Conservation (phyloP, 2,329 filamentous ascomycete genomes). For the Aureobasidium sp. region DNA sequence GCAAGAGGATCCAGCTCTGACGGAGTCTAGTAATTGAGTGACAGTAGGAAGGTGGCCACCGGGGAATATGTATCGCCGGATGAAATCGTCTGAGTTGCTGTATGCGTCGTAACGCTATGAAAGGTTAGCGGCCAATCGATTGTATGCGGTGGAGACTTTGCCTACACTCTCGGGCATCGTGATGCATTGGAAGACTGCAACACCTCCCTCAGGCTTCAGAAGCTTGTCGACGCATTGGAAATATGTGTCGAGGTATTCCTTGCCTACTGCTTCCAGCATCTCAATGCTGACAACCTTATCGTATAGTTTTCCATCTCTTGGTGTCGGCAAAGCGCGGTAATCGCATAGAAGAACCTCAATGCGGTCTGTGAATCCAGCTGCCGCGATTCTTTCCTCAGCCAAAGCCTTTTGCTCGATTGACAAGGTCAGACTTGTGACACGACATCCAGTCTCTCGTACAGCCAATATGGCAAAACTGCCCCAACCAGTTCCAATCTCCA, state of each 20-base stretch:
- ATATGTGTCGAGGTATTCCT: constrained; percentile 60
- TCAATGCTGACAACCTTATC: constrained; percentile 71
- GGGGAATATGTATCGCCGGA: constrained; percentile 70
- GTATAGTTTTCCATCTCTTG: constrained; percentile 44
- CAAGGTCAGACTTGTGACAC: constrained; percentile 61
- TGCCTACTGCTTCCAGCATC: constrained; percentile 69
- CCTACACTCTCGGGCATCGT: constrained; percentile 60
- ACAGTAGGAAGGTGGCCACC: constrained; percentile 66
- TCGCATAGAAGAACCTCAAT: constrained; percentile 63
- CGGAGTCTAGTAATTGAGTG: constrained; percentile 57
- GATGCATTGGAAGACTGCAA: constrained; percentile 69
- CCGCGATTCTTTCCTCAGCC: constrained; percentile 57
- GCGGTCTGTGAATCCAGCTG: constrained; percentile 52
- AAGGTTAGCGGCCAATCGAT: background rate
- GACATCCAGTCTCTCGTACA: constrained; percentile 58
- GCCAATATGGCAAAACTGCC: constrained; percentile 67
- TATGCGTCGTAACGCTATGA: constrained; percentile 55
- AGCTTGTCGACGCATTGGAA: constrained; percentile 58
- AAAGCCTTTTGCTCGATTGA: constrained; percentile 62
- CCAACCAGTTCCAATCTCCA: constrained; percentile 73
- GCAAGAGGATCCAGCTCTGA: constrained; percentile 54
- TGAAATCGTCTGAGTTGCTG: constrained; percentile 63
- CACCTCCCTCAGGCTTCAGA: constrained; percentile 58
- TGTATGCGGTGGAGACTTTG: background rate
- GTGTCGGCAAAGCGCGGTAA: constrained; percentile 56